Base-by-base conservation (phyloP, 371 early-diverging fungal genomes). In the Mortierella sp. region DNA sequence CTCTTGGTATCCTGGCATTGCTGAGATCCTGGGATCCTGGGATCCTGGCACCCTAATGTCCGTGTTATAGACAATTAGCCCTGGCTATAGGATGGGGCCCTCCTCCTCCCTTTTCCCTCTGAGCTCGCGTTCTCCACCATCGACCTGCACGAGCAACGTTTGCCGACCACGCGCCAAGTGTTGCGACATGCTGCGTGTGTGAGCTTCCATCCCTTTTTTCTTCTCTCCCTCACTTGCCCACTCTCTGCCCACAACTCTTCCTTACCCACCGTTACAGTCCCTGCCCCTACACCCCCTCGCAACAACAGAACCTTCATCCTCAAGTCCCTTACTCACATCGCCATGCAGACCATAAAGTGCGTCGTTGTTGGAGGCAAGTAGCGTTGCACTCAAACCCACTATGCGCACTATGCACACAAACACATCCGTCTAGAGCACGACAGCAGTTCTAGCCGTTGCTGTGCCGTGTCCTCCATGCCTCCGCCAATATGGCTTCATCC, bases 291-390 rank as follows among this genome's bases (percentile, higher is more conserved):
- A 38, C 56, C 48, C 24, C 9, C 23, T 13, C 48, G 2, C 19
- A 47, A 16, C 19, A 45, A 18, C 5, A 30, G 43, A 39, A 52
- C 53, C 24, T 42, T 21, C 45, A 42, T 1, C 13, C 54, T 28
- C n/a, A 45, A 52, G 41, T 27, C 26, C 24, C 34, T 23, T 14
- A 55, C 30, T 43, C 24, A 45, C 54, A 57, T 55, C 61, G 70
- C 45, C 62, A 92, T 93, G 92, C 91, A 92, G 80, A 93, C 94
- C 49, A 94, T 95, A 67, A 94, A 94, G 82, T 94, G 95, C 83
- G 95, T 94, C 61, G 98, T 98, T 46, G 97, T 98, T 55, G 98
- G 98, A 74, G 74, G 74, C 74, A 74, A 74, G 74, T 74, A 34
- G 1, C 18, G 5, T 13, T 26, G 3, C n/a, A 13, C 31, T 42